phyloP scores from a whole-genome alignment of 495 filamentous ascomycete genomes.

The Pyronema domesticum region DNA sequence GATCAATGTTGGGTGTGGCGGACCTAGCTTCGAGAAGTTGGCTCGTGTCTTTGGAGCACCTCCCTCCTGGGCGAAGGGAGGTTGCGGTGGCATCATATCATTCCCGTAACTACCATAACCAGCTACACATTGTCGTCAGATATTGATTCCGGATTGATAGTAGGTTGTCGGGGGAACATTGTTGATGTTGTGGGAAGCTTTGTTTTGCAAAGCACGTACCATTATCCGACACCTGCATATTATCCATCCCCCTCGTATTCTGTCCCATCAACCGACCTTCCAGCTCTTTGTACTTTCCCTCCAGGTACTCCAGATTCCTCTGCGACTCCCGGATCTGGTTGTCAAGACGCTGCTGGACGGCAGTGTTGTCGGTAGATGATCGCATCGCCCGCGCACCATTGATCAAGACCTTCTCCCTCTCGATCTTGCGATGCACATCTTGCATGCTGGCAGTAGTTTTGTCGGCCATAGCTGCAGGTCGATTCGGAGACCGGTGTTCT shows the following conservation, averaged over 20 bases:
- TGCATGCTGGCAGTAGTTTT: conserved; percentile 14
- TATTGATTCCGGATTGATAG: not conserved
- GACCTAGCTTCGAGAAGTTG: conserved; percentile 94
- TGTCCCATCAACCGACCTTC: conserved; percentile 59
- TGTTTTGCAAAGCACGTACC: conserved; percentile 2
- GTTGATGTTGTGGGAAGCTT: not conserved
- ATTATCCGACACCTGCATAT: conserved; percentile 37
- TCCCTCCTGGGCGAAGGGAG: conserved; percentile 55
- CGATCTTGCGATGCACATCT: conserved; percentile 90
- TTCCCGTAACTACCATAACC: conserved; percentile 25
- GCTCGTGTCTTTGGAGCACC: conserved; percentile 52
- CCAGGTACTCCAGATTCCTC: conserved; percentile 83
- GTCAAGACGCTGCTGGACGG: conserved; percentile 73
- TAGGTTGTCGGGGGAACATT: too few species aligned
- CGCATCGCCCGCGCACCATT: conserved; percentile 85
- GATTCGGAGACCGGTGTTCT: not conserved
- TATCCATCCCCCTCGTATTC: conserved; percentile 33
- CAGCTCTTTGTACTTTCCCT: conserved; percentile 73
- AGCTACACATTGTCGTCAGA: not conserved
- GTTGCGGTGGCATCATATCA: conserved; percentile 64
- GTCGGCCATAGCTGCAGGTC: conserved; percentile 16
- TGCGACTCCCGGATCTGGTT: conserved; percentile 82
- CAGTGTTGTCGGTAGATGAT: conserved; percentile 80
- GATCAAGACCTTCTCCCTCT: conserved; percentile 91
- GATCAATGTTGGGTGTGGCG: conserved; percentile 20